These are phyloP conservation scores for Entomortierella chlamydospora DNA, from an alignment of 192 early-diverging fungal genomes.

Conservation along the genomic window DNA sequence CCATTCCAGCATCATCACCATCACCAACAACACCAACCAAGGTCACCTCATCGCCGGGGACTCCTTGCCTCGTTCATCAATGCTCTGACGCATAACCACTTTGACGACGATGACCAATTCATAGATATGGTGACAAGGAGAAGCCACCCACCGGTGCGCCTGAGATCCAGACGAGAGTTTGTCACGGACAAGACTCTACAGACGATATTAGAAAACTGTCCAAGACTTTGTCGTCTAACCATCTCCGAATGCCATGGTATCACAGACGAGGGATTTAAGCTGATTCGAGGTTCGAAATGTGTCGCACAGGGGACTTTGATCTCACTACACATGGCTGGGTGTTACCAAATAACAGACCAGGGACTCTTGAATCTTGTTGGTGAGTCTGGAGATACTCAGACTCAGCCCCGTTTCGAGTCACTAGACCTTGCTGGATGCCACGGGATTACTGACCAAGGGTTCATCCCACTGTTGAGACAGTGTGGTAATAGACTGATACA, in stretches of 20 bases:
- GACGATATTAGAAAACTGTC: slow-evolving; percentile 49
- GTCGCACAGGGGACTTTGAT: slow-evolving; percentile 18
- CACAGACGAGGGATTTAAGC: slow-evolving; percentile 22
- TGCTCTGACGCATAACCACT: background rate
- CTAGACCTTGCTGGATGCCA: slow-evolving; percentile 56
- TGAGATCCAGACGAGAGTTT: slow-evolving; percentile 29
- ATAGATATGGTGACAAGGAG: background rate
- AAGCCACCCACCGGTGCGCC: slow-evolving; percentile 7
- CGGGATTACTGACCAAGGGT: slow-evolving; percentile 51
- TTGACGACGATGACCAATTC: background rate
- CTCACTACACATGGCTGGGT: slow-evolving; percentile 40
- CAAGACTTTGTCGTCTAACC: slow-evolving; percentile 49
- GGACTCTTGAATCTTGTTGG: slow-evolving; percentile 38
- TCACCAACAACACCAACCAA: background rate
- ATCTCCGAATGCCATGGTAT: slow-evolving; percentile 53
- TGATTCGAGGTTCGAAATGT: slow-evolving; percentile 17
- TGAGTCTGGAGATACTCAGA: background rate
- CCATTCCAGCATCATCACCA: background rate
- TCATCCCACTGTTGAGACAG: slow-evolving; percentile 36
- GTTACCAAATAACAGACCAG: slow-evolving; percentile 45
- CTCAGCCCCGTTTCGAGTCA: slow-evolving; percentile 17
- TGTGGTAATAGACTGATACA: slow-evolving; percentile 48
- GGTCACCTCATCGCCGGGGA: background rate
- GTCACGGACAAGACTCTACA: slow-evolving; percentile 51
- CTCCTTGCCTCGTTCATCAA: slow-evolving; percentile 15